These are phyloP conservation scores for Debaryomyces maramus DNA, from an alignment of 805 yeast genomes.

Conservation along the genomic window DNA sequence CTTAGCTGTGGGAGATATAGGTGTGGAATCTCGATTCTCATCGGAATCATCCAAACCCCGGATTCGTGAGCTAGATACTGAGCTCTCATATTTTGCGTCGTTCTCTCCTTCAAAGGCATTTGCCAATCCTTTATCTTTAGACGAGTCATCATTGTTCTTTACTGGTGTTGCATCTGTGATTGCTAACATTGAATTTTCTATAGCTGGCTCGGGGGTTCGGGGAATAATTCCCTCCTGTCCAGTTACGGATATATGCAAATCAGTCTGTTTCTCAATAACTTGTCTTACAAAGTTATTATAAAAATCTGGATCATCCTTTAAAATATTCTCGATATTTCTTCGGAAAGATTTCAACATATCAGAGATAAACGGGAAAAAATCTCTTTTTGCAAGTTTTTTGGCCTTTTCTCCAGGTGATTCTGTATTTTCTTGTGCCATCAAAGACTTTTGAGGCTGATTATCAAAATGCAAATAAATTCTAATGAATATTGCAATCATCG, in stretches of 20 bases:
- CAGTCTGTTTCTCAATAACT: not conserved
- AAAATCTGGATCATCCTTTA: slow-evolving; percentile 31
- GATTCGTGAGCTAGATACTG: too few relatives aligned
- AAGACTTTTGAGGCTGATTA: slow-evolving; percentile 7
- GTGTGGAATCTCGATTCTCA: too few relatives aligned
- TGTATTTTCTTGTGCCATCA: slow-evolving; percentile 5
- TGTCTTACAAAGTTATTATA: slow-evolving; percentile 27
- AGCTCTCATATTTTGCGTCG: too few relatives aligned
- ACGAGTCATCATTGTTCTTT: not conserved
- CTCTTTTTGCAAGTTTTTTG: slow-evolving; percentile 42
- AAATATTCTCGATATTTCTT: slow-evolving; percentile 29
- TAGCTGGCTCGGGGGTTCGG: too few relatives aligned
- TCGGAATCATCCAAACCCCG: too few relatives aligned
- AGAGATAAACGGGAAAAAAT: slow-evolving; percentile 39
- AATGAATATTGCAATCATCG: slow-evolving; percentile 61
- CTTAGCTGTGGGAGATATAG: too few relatives aligned
- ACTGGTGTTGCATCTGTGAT: not conserved
- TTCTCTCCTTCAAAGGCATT: too few relatives aligned
- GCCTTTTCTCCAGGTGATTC: slow-evolving; percentile 33
- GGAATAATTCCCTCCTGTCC: too few relatives aligned
- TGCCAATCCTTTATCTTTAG: not conserved
- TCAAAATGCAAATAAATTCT: slow-evolving; percentile 37
- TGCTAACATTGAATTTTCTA: not conserved
- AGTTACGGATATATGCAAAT: too few relatives aligned
- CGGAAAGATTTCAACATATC: slow-evolving; percentile 33